phyloP scores from a whole-genome alignment of 2,329 filamentous ascomycete species.

The Arthrobotrys entomopaga region DNA sequence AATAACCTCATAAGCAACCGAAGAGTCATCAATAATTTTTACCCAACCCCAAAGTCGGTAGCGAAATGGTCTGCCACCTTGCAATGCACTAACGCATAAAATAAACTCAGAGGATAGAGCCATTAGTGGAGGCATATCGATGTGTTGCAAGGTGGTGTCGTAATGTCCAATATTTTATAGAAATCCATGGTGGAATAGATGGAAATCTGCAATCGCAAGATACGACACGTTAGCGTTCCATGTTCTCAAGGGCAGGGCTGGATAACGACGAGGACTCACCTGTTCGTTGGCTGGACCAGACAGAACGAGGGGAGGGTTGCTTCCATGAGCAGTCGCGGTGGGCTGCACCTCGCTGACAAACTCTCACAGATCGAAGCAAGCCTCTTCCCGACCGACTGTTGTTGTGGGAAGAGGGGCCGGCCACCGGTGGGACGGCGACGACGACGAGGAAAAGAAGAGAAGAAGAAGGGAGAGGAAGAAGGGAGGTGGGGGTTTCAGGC shows the following conservation, averaged over 20 bases:
- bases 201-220: neutral
- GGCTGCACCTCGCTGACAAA: neutral
- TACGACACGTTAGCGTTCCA: neutral
- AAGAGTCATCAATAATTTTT: neutral
- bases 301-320: conserved; percentile 43
- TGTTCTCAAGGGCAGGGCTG: neutral
- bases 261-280: conserved; percentile 4
- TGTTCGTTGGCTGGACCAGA: conserved; percentile 11
- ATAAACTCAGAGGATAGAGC: neutral
- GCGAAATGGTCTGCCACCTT: conserved; percentile 15
- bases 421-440: conserved; percentile 24
- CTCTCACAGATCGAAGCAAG: conserved; percentile 40
- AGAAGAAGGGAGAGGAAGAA: conserved; percentile 20
- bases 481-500: conserved; percentile 34
- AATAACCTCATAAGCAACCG: neutral
- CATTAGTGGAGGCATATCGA: neutral
- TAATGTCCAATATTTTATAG: conserved; percentile 12
- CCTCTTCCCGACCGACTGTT: conserved; percentile 50
- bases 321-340: conserved; percentile 26
- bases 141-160: conserved; percentile 1
- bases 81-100: too few species aligned
- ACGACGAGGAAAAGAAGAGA: conserved; percentile 32
- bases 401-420: conserved; percentile 52
- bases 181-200: neutral
- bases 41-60: conserved; percentile 30